Evolutionary conservation across 2,329 filamentous ascomycete genomes (phyloP), one percentile per base, ranked within the genome.

Genomic region (Cadophora luteo-olivacea): DNA sequence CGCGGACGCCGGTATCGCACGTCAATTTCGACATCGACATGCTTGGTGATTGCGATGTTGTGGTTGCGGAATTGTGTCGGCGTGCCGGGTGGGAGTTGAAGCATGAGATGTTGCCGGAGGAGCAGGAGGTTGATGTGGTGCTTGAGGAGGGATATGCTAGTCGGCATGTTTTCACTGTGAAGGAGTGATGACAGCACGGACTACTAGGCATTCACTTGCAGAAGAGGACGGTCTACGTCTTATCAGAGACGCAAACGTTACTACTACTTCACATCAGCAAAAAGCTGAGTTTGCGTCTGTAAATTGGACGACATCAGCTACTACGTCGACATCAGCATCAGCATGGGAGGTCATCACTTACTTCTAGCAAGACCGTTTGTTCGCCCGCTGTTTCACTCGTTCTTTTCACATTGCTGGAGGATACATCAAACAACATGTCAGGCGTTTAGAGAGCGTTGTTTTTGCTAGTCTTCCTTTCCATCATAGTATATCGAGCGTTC

Each of bases 1-100:
- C 91, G 22, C 89, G 92, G 73, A 91, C 92, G 82, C 91, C 93
- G 3, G 92, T 97, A 66, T 85, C 85, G 45, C 95, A 98, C 80
- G 92, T 97, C 78, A 93, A 97, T 78, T 98, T 99, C 75, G 96
- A 99, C 80, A 93, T 99, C 73, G 94, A 97, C 78, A 86, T 99
- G 66, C 85, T 98, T n/a, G 96, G 96, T 45, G 93, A 97, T 78
- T 97, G 95, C 80, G 96, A 99, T 77, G 87, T 94, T 51, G 90
- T 98, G 9, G 92, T 98, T 16, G 87, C 91, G 0, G 95, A 98
- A 82, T 86, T 99, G 64, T 95, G 92, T 77, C 87, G 90, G 55
- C 88, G 92, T 14, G 89, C 92, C 0, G 91, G 91, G 3, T 98
- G 96, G 96, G 83, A 88, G 7, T 80, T 97, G 64, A 78, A 87